Evolutionary conservation across 805 yeast genomes (phyloP), one percentile per base, ranked within the genome.

Genomic region (Lipomyces yamadae): DNA sequence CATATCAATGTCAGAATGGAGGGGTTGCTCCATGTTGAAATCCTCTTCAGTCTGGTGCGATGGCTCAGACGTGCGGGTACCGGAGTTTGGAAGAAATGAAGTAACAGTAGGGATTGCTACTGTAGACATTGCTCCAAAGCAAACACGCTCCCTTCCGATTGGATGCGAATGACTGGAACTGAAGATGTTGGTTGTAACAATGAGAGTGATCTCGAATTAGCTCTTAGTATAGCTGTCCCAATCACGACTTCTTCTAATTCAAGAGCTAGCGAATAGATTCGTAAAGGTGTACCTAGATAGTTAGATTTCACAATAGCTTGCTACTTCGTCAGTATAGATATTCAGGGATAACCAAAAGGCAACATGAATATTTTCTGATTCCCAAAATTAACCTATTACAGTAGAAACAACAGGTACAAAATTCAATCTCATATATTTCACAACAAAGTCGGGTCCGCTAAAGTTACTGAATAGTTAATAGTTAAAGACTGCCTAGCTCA

Each of bases 1-100:
- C 64, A 53, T 64, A 13, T 60, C 66, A 33, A 63, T 32, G 45
- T 63, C 66, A 18, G 66, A 63, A 29, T 48, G 66, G 7, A 30
- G 58, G 24, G 58, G 45, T 13, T 24, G 48, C 35, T 57, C 50
- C 59, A 56, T 56, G 34, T 56, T 56, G 18, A 18, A 56, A 32
- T 56, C 59, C 8, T 56, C 59, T 18, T 18, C 29, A 13, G 30
- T 11, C 34, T 10, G 37, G 30, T 8, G 48, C 32, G 56, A 48
- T 8, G 54, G 34, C 37, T 54, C 37, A 1, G 56, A 10, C n/a
- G 53, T 48, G 24, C 53, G 8, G 29, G 34, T 29, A 34, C 55
- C 13, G 55, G 55, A 29, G 15, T 13, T 32, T 11, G 15, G 4
- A n/a, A 52, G 55, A 18, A 54, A 34, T 18, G 35, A 32, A 4